Evolutionary conservation across 116 monocot genomes (phyloP).

Genomic region (Posidonia oceanica): DNA sequence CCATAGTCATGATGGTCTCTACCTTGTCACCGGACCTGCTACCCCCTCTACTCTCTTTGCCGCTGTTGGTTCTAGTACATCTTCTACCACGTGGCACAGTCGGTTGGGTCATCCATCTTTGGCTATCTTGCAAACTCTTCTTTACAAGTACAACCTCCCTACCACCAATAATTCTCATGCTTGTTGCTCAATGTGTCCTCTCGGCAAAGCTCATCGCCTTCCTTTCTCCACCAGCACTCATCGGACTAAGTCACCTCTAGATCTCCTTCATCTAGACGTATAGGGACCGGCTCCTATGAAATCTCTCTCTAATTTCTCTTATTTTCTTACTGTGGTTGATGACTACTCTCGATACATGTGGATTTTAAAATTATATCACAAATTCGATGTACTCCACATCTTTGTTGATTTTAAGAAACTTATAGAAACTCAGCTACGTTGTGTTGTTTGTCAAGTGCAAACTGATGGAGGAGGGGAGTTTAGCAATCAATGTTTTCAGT

Average conservation of each 20-base stretch:
- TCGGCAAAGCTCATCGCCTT: background rate
- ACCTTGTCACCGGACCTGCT: too few species aligned
- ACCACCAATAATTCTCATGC: background rate
- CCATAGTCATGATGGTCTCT: too few species aligned
- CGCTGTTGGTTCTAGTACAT: background rate
- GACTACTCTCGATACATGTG: too few species aligned
- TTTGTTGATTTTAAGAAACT: too few species aligned
- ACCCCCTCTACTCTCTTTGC: background rate
- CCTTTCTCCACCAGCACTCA: background rate
- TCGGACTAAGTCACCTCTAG: background rate
- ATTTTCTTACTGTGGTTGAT: too few species aligned
- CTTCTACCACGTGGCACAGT: background rate
- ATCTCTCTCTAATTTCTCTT: too few species aligned
- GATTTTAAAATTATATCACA: too few species aligned
- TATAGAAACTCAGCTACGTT: background rate
- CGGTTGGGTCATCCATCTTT: background rate
- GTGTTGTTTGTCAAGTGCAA: background rate
- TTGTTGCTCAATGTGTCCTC: background rate
- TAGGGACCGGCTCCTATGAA: too few species aligned
- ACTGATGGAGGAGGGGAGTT: background rate
- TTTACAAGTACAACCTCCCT: background rate
- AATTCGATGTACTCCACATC: too few species aligned
- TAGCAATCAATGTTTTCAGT: too few species aligned
- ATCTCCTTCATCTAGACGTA: background rate
- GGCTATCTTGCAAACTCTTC: background rate